These are phyloP conservation scores for Fraxinus sp. DNA, from an alignment of 305 asterid species.

Conservation along the genomic window DNA sequence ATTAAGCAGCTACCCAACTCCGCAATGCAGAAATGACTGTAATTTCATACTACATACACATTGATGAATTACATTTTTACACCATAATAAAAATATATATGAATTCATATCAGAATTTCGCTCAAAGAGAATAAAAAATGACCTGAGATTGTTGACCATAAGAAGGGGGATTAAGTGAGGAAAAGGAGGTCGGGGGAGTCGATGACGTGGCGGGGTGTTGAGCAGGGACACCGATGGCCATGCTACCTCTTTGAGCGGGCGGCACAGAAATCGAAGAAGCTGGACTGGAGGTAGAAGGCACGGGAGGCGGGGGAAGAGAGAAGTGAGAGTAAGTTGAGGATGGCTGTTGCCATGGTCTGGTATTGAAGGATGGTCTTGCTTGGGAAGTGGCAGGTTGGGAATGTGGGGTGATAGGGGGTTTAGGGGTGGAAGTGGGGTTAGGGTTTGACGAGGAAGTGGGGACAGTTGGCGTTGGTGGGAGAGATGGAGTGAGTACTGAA, in stretches of 20 bases:
- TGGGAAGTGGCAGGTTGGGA: constrained; percentile 42
- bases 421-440: constrained; percentile 11
- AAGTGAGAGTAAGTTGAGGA: constrained; percentile 46
- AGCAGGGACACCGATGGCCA: constrained; percentile 86
- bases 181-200: constrained; percentile 52
- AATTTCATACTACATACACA: not conserved
- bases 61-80: not conserved
- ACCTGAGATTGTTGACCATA: constrained; percentile 77
- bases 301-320: constrained; percentile 59
- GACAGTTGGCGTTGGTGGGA: constrained; percentile 33
- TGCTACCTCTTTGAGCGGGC: constrained; percentile 54
- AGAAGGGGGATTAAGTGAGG: constrained; percentile 59
- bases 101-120: not conserved
- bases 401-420: constrained; percentile 32
- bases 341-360: constrained; percentile 69
- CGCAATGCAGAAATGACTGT: constrained; percentile 14
- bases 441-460: constrained; percentile 18
- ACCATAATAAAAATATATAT: not conserved
- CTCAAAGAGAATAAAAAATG: not conserved
- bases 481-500: constrained; percentile 16
- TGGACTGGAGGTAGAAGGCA: constrained; percentile 50
- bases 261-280: constrained; percentile 44
- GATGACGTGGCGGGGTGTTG: constrained; percentile 53
- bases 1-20: constrained; percentile 11
- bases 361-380: constrained; percentile 49